Base-by-base conservation (phyloP, 345 rosid genomes). In the Cardiospermum halicacabum region DNA sequence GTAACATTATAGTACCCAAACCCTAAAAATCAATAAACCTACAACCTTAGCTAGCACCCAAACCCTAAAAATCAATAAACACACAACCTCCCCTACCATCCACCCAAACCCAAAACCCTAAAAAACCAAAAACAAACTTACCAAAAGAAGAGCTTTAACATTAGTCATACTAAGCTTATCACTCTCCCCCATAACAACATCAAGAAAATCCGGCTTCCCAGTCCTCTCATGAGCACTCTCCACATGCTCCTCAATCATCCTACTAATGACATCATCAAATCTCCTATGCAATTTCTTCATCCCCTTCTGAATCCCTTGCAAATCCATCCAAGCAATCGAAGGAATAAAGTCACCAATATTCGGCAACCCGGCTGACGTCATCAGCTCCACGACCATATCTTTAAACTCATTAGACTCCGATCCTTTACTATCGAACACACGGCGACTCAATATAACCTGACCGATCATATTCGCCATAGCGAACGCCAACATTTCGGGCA, bases 291-390 rank as follows among this genome's bases (percentile, higher is more conserved):
- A 26, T 61, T 64, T 75, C 79, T 80, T 86, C 89, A 86, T 84
- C 40, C 83, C 75, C 8, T 75, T 27, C 21, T 74, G 85, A 3
- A 86, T 80, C 48, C 92, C 80, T 59, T 86, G 89, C 58, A 84
- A 64, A 67, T 86, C 92, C 87, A 84, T 70, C 87, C 89, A 86
- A 0, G 76, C 79, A 24, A 86, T 74, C 7, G 81, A 69, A 7
- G 89, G 87, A 7, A 87, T 70, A 24, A 82, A 87, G 51, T 87
- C 87, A 0, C 92, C 87, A 27, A 84, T 66, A 4, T 84, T 87
- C 69, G 84, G 82, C 26, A 24, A 40, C 0, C 89, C 85, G 0
- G 82, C 85, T 0, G 78, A 49, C 0, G 87, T 81, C 85, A 87
- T 80, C 13, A 80, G 78, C 66, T 87, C 87, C 73, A 82, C 84